Conservation (phyloP, 495 filamentous ascomycete species). For the Pyrenula massariospora region DNA sequence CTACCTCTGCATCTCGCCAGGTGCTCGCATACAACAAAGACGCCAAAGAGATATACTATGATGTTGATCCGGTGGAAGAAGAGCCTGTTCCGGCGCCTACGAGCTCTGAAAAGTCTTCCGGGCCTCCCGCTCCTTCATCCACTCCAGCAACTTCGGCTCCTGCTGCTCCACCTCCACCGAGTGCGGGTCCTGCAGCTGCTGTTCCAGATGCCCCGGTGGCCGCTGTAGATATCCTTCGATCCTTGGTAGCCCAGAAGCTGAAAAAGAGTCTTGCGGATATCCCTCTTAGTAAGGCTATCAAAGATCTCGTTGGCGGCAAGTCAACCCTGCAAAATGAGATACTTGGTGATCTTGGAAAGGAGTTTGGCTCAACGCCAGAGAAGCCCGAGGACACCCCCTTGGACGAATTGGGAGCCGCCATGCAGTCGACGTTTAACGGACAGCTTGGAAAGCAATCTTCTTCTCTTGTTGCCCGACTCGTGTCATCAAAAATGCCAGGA, state of each 20-base stretch:
- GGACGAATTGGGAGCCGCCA: conserved; percentile 86
- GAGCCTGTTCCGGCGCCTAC: conserved; percentile 54
- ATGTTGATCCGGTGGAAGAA: conserved; percentile 90
- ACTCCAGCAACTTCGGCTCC: conserved; percentile 38
- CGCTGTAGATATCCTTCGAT: conserved; percentile 79
- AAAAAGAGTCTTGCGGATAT: conserved; percentile 89
- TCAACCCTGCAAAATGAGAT: conserved; percentile 98
- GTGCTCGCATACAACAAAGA: conserved; percentile 99
- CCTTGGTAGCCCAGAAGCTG: conserved; percentile 94
- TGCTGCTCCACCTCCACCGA: conserved; percentile 49
- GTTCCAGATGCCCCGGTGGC: conserved; percentile 78
- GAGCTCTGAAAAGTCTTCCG: conserved; percentile 6
- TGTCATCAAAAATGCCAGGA: conserved; percentile 98
- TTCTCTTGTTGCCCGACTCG: conserved; percentile 82
- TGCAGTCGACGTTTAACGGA: conserved; percentile 97
- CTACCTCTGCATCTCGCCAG: conserved; percentile 86
- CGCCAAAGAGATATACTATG: conserved; percentile 98
- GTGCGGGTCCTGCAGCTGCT: conserved; percentile 77
- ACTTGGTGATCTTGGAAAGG: conserved; percentile 88
- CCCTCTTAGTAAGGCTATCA: conserved; percentile 92
- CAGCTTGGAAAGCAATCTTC: conserved; percentile 95
- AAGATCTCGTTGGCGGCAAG: conserved; percentile 98
- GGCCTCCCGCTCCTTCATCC: conserved; percentile 16
- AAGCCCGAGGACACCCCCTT: conserved; percentile 96
- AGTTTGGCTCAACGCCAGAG: conserved; percentile 95